Conservation (phyloP, 2,329 filamentous ascomycete species). For the Trichoderma atroviride region DNA sequence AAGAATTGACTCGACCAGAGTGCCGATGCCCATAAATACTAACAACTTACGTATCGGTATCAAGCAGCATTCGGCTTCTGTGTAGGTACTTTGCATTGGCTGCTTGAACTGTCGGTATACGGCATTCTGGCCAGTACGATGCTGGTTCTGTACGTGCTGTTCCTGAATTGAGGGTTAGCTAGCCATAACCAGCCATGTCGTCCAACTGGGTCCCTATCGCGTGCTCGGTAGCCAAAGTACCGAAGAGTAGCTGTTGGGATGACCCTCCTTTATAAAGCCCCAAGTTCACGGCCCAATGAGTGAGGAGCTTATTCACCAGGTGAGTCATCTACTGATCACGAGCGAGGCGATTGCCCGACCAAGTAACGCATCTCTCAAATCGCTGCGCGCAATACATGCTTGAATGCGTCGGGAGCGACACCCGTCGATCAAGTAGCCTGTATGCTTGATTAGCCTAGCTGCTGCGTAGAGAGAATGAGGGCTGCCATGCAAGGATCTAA, state of each 20-base stretch:
- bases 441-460: not conserved
- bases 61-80: not conserved
- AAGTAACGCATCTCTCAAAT: not conserved
- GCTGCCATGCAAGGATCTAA: slow-evolving; percentile 2
- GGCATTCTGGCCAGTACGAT: not conserved
- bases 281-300: not conserved
- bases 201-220: slow-evolving; percentile 14
- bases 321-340: not conserved
- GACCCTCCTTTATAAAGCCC: not conserved
- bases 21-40: not conserved
- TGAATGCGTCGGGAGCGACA: not conserved
- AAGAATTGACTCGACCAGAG: not conserved
- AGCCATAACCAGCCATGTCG: not conserved
- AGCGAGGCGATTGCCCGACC: not conserved
- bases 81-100: not conserved
- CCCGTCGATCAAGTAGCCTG: not conserved
- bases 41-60: not conserved
- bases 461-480: not conserved
- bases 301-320: not conserved
- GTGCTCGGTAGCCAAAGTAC: not conserved
- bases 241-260: not conserved
- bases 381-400: not conserved
- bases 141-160: not conserved
- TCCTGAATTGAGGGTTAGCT: slow-evolving; percentile 6
- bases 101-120: not conserved